Evolutionary conservation across 164 flowering plant species (phyloP).

Genomic region (Vitis riparia): DNA sequence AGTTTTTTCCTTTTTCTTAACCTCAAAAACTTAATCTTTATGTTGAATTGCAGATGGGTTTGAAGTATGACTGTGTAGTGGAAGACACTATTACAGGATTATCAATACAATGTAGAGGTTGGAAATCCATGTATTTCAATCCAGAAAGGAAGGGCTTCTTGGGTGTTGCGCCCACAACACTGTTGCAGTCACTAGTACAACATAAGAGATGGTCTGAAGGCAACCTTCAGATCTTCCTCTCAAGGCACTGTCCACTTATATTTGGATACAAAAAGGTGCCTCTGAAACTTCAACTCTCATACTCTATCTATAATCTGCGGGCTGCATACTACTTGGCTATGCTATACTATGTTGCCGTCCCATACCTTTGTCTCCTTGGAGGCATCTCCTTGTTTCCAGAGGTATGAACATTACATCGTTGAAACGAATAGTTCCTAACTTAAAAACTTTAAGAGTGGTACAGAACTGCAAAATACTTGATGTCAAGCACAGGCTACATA

Average conservation of each 20-base stretch:
- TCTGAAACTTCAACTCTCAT: constrained; percentile 27
- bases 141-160: constrained; percentile 25
- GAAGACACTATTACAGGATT: constrained; percentile 43
- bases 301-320: constrained; percentile 27
- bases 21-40: no score
- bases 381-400: constrained; percentile 30
- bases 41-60: constrained; percentile 31
- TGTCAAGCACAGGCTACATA: neutral
- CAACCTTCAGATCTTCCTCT: constrained; percentile 27
- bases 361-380: constrained; percentile 23
- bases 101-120: constrained; percentile 18
- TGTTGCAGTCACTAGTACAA: constrained; percentile 27
- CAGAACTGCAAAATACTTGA: no score
- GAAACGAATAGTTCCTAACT: no score
- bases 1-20: no score
- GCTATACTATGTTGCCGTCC: constrained; percentile 20
- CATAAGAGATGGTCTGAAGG: constrained; percentile 40
- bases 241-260: constrained; percentile 23
- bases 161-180: constrained; percentile 28
- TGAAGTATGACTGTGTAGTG: constrained; percentile 33
- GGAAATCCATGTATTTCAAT: constrained; percentile 22
- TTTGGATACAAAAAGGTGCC: constrained; percentile 24
- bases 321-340: constrained; percentile 25
- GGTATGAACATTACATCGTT: constrained; percentile 9
- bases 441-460: no score